Evolutionary conservation across 768 basidiomycete species (phyloP).

Genomic region (Amanita brunnescens): DNA sequence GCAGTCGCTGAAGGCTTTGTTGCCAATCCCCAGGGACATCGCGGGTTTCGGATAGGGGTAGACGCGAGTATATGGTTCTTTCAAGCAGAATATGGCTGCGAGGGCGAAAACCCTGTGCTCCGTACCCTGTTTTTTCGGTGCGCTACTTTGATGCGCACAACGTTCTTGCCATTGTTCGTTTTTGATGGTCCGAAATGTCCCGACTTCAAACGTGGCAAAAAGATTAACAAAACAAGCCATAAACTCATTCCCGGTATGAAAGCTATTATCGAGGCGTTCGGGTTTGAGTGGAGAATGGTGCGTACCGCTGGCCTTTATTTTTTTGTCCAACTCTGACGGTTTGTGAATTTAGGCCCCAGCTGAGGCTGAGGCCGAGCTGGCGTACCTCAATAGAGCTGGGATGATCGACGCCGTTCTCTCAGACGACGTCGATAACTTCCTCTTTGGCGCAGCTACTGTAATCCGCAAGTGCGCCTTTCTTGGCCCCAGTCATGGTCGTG

Average conservation of each 20-base stretch:
- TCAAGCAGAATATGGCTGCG: conserved; percentile 63
- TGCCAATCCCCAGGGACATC: conserved; percentile 48
- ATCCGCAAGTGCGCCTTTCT: conserved; percentile 46
- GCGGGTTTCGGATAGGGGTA: conserved; percentile 79
- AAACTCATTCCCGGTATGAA: conserved; percentile 73
- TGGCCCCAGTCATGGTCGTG: conserved; percentile 13
- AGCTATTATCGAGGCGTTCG: conserved; percentile 69
- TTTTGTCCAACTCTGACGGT: conserved; percentile 19
- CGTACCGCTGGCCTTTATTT: conserved; percentile 14
- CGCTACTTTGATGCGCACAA: too few relatives aligned
- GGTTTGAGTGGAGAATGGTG: conserved; percentile 69
- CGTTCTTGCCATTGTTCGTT: too few relatives aligned
- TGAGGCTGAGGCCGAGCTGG: conserved; percentile 92
- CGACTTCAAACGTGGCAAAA: conserved; percentile 61
- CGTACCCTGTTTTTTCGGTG: conserved; percentile 68
- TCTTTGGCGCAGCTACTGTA: conserved; percentile 80
- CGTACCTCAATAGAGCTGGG: conserved; percentile 74
- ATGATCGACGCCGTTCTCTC: conserved; percentile 84
- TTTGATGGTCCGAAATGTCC: conserved; percentile 86
- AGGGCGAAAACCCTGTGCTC: conserved; percentile 84
- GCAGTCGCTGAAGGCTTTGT: conserved; percentile 70
- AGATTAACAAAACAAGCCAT: conserved; percentile 50
- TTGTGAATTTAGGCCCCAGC: conserved; percentile 79
- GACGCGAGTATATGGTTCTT: conserved; percentile 86
- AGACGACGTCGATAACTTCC: conserved; percentile 88